Percentiles rank a stretch among this genome's conserved stretches.
Evolutionary conservation across 108 stramenopile species (phyloP).

Genomic region (Hondaea fermentalgiana): DNA sequence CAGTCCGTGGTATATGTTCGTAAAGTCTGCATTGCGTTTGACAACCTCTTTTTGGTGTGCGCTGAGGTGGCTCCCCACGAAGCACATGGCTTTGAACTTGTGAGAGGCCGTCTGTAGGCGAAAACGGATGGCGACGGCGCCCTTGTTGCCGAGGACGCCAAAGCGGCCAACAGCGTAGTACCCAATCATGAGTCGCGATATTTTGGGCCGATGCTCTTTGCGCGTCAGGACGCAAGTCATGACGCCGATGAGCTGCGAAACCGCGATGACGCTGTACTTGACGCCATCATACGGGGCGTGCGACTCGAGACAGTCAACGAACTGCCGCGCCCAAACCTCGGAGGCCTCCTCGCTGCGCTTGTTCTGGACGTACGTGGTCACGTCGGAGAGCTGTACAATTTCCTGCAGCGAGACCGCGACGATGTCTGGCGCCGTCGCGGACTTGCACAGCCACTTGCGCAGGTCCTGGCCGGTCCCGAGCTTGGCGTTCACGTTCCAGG

Average conservation of each 20-base stretch:
- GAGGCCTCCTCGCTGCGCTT: not conserved
- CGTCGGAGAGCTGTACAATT: not conserved
- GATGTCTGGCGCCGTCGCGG: not conserved
- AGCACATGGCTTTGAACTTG: not conserved
- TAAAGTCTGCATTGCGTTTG: not conserved
- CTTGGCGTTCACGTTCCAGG: conserved; percentile 11
- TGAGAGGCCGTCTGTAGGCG: not conserved
- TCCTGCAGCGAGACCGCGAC: not conserved
- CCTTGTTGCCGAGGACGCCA: not conserved
- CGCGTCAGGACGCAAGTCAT: not conserved
- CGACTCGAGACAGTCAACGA: not conserved
- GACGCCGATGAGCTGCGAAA: not conserved
- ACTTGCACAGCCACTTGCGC: conserved; percentile 7
- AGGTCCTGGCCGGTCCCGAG: not conserved
- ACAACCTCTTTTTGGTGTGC: not conserved
- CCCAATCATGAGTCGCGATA: not conserved
- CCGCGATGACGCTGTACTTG: not conserved
- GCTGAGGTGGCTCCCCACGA: not conserved
- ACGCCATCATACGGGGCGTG: not conserved
- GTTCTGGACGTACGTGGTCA: not conserved
- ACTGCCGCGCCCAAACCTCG: not conserved
- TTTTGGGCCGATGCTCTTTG: not conserved
- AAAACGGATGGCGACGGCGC: not conserved
- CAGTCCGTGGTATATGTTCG: not conserved
- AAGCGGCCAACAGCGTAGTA: not conserved